Conservation (phyloP, 352 stramenopile species). For the Phytophthora palmivora region DNA sequence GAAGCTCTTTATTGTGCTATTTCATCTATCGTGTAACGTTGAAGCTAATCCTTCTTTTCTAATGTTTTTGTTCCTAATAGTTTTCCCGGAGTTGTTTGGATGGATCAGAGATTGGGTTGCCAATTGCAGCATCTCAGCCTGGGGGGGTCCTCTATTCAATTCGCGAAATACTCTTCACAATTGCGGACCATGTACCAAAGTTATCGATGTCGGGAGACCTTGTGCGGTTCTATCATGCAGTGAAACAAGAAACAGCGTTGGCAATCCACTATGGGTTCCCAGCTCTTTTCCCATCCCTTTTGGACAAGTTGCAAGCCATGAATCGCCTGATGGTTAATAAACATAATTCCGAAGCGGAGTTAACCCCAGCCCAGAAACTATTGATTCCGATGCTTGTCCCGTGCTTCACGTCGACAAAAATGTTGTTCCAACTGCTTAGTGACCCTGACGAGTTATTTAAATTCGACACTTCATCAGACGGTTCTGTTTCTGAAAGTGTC, state of each 20-base stretch:
- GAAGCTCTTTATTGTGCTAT: not conserved
- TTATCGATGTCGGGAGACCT: slow-evolving; percentile 42
- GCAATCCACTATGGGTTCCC: slow-evolving; percentile 85
- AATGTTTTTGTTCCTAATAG: slow-evolving; percentile 29
- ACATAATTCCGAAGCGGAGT: slow-evolving; percentile 17
- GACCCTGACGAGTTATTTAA: slow-evolving; percentile 47
- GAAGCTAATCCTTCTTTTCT: not conserved
- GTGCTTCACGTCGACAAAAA: slow-evolving; percentile 84
- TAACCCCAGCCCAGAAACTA: slow-evolving; percentile 58
- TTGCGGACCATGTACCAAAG: slow-evolving; percentile 61
- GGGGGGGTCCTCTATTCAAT: slow-evolving; percentile 61
- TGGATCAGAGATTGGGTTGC: slow-evolving; percentile 63
- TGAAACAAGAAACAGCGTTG: slow-evolving; percentile 82
- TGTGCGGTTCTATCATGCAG: slow-evolving; percentile 75
- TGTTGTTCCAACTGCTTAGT: slow-evolving; percentile 84
- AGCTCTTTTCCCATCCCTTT: slow-evolving; percentile 79
- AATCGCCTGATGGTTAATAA: slow-evolving; percentile 72
- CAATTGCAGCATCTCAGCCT: slow-evolving; percentile 35
- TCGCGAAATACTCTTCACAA: slow-evolving; percentile 71
- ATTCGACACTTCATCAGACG: slow-evolving; percentile 14
- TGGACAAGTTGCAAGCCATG: slow-evolving; percentile 84
- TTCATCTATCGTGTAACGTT: not conserved
- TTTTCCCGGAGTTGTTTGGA: slow-evolving; percentile 77
- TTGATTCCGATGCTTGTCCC: slow-evolving; percentile 85
- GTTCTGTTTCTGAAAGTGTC: slow-evolving; percentile 34